Base-by-base conservation (phyloP, 441 rosid genomes). In the Gossypium schwendimanii region DNA sequence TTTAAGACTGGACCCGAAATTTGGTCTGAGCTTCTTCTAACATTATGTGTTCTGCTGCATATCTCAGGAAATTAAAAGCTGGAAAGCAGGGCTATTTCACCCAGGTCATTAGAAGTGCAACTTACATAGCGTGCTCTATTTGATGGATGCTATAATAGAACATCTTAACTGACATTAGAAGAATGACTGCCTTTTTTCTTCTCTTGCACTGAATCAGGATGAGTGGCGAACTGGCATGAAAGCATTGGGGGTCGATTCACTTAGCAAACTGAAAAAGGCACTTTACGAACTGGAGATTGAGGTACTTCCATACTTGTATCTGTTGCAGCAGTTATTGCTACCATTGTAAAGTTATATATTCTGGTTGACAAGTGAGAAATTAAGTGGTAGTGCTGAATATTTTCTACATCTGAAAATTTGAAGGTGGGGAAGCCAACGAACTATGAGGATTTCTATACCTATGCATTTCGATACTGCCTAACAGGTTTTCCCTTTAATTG, bases 221-320 rank as follows among this genome's bases (percentile, higher is more conserved):
- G 92, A 88, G 74, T 90, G 91, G 91, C 78, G 77, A 78, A 79
- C 82, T 57, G 91, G 92, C 63, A 64, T 90, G 65, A 83, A 83
- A 77, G 79, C 84, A 52, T 76, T 88, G 69, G 67, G 70, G 67
- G 86, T 63, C 31, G 81, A 84, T 74, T 74, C 81, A 71, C 62
- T 90, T 11, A 67, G 20, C 74, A 84, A 85, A 77, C 76, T 90
- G 36, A 84, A 83, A 71, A 84, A 83, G 54, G 81, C 85, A 31
- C 79, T 90, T 20, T 72, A 76, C 10, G 79, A 68, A 24, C 69
- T 90, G 76, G 87, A 85, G 81, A 84, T 73, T 65, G 91, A 87
- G 89, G 95, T 86, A 73, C 36, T 63, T 55, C 6, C 53, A 91
- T 86, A 75, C 36, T 57, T 55, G 11, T 60, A 59, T 58, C 36